Conservation (phyloP, 768 basidiomycete genomes). For the Russula sp. region DNA sequence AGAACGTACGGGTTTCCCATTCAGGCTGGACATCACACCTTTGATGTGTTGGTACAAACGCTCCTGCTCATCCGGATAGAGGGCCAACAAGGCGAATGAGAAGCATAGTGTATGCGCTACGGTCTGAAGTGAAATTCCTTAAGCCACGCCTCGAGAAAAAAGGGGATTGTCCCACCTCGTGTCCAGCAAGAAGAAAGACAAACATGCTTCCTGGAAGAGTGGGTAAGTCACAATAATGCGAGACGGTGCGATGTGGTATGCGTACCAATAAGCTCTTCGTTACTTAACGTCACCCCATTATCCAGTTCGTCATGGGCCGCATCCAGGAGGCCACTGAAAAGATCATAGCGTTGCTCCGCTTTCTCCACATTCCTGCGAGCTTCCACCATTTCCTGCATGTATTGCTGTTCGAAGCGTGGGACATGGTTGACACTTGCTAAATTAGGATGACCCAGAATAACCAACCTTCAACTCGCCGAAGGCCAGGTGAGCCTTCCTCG, state of each 20-base stretch:
- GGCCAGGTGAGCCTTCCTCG: conserved; percentile 30
- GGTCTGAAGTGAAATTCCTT: conserved; percentile 25
- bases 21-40: conserved; percentile 27
- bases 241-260: background rate
- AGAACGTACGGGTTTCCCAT: conserved; percentile 16
- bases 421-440: background rate
- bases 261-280: conserved; percentile 23
- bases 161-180: conserved; percentile 23
- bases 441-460: background rate
- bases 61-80: conserved; percentile 37
- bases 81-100: conserved; percentile 36
- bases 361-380: conserved; percentile 14
- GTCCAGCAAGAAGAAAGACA: conserved; percentile 32
- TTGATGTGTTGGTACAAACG: conserved; percentile 32
- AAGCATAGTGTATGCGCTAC: conserved; percentile 34
- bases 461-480: conserved; percentile 39
- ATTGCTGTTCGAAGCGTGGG: conserved; percentile 13
- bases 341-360: conserved; percentile 22
- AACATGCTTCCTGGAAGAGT: conserved; percentile 24
- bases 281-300: conserved; percentile 11
- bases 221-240: background rate
- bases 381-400: conserved; percentile 27
- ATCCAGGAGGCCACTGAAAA: conserved; percentile 25
- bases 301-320: conserved; percentile 20
- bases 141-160: background rate